phyloP scores from a whole-genome alignment of 495 filamentous ascomycete genomes.

The Talaromyces nanjingensis region DNA sequence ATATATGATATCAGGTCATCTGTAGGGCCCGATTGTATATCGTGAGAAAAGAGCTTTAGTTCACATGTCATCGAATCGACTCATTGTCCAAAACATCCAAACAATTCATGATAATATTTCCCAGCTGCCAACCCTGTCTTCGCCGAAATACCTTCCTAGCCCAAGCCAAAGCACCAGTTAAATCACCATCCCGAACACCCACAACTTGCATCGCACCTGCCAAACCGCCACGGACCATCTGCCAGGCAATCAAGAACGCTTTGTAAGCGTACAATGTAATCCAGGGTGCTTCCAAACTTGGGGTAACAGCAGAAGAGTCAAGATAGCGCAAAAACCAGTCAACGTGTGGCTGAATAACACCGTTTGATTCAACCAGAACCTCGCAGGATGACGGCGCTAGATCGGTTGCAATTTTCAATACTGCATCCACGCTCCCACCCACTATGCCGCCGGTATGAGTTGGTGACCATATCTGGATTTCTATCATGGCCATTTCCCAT shows the following conservation, averaged over 20 bases:
- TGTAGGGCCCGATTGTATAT: too few species aligned
- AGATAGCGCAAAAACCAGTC: conserved; percentile 27
- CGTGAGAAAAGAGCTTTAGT: too few species aligned
- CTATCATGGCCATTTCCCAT: too few species aligned
- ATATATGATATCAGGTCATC: too few species aligned
- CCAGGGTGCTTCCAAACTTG: conserved; percentile 25
- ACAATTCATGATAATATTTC: conserved; percentile 23
- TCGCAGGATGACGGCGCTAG: too few species aligned
- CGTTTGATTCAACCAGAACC: too few species aligned
- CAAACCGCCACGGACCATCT: conserved; percentile 20
- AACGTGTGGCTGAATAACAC: too few species aligned
- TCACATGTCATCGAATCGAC: background rate
- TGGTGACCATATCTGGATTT: too few species aligned
- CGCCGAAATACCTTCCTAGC: conserved; percentile 23
- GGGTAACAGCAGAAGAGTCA: conserved; percentile 11
- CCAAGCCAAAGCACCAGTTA: conserved; percentile 22
- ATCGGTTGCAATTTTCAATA: too few species aligned
- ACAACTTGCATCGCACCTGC: conserved; percentile 24
- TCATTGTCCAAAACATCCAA: conserved; percentile 18
- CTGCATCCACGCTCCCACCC: too few species aligned
- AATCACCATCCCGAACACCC: conserved; percentile 23
- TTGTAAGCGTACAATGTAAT: conserved; percentile 30
- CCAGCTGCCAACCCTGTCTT: conserved; percentile 21
- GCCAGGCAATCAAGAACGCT: conserved; percentile 33
- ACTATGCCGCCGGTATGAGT: too few species aligned